Evolutionary conservation across 768 basidiomycete species (phyloP), one percentile per base, ranked within the genome.

Genomic region (Coprinopsis strossmayeri): DNA sequence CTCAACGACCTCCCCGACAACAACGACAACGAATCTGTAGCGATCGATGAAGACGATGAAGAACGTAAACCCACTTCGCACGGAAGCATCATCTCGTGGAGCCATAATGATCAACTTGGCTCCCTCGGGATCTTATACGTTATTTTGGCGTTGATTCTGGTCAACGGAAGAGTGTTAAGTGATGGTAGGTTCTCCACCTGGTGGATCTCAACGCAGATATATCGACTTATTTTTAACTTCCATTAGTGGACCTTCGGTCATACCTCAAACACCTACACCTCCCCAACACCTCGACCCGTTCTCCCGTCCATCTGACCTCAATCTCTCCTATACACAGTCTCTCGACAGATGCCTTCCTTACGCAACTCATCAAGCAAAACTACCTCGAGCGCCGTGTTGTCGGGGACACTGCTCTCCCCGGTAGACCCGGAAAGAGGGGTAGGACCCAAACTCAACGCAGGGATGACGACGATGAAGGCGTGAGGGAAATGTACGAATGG

Each of bases 111-210:
- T 60, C 76, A 93, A 53, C 69, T 91, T 1, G 83, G 76, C 1
- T 59, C 77, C 2, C 60, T 87, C 20, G 94, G 92, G 5, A 64
- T 96, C 3, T 71, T 93, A 12, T 86, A 91, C 48, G 79, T 90
- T 13, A 74, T 98, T 30, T 77, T 97, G 9, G 81, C 85, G 0
- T 69, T 96, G 20, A 82, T 98, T 40, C 72, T 98, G n/a, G 86
- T 85, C 37, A 82, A 79, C 54, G 90, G 90, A 38, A 70, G 85
- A 9, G 74, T 79, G 12, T 71, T 96, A 15, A 70, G 72, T 23
- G 92, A 96, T 57, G 64, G 93, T 93, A 57, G 30, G 30, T 32
- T 57, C 84, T 69, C n/a, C n/a, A n/a, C n/a, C n/a, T n/a, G n/a
- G n/a, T n/a, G n/a, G n/a, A n/a, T n/a, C n/a, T n/a, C n/a, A n/a